Evolutionary conservation across 352 stramenopile species (phyloP).

Genomic region (Pythium aristosporum): DNA sequence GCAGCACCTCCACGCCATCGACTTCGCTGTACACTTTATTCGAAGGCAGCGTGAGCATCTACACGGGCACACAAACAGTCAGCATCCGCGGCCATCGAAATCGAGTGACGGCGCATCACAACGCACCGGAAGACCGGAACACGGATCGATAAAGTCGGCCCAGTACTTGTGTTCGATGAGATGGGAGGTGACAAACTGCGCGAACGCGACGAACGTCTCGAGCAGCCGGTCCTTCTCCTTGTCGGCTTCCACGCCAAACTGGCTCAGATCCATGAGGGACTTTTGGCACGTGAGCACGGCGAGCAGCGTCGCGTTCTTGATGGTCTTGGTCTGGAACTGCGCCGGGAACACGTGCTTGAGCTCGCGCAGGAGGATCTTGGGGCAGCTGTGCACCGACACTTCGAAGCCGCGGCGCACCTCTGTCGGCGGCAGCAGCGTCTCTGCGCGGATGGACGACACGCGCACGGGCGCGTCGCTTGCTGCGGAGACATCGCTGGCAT

Average conservation of each 20-base stretch:
- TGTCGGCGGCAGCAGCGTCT: slow-evolving; percentile 50
- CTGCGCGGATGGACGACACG: slow-evolving; percentile 22
- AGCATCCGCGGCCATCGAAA: not conserved
- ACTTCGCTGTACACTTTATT: slow-evolving; percentile 97
- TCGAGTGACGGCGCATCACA: too few relatives aligned
- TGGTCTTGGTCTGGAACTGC: slow-evolving; percentile 40
- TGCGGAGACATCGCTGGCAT: not conserved
- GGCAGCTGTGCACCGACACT: slow-evolving; percentile 77
- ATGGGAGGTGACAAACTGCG: slow-evolving; percentile 77
- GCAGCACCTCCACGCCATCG: slow-evolving; percentile 90
- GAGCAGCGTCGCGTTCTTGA: slow-evolving; percentile 53
- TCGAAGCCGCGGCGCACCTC: slow-evolving; percentile 70
- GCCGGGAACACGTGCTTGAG: slow-evolving; percentile 79
- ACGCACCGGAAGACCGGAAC: slow-evolving; percentile 91
- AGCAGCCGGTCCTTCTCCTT: slow-evolving; percentile 95
- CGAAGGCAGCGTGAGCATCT: slow-evolving; percentile 91
- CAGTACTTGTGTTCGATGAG: slow-evolving; percentile 86
- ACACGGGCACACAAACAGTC: not conserved
- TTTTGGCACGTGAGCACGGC: slow-evolving; percentile 94
- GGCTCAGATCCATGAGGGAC: slow-evolving; percentile 93
- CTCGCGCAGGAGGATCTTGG: slow-evolving; percentile 70
- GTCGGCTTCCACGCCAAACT: slow-evolving; percentile 92
- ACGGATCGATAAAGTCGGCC: slow-evolving; percentile 98
- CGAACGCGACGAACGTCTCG: slow-evolving; percentile 94
- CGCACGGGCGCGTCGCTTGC: not conserved